Conservation (phyloP, 768 basidiomycete genomes). For the Hortiboletus campestris region DNA sequence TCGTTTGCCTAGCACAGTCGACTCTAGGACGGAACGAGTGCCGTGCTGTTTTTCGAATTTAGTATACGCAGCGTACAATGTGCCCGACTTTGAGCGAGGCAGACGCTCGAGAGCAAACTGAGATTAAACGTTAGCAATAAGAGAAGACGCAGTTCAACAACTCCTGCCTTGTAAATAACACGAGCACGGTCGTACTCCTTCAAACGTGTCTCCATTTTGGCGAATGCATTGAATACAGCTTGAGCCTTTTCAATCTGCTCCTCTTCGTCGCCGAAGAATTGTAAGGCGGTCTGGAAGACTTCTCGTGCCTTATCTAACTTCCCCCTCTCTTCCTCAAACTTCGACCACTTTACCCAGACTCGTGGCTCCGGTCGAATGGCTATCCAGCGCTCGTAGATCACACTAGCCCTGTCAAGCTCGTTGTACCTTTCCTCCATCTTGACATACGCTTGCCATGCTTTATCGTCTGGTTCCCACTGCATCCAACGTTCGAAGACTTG, state of each 20-base stretch:
- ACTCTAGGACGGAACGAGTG: conserved; percentile 80
- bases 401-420: conserved; percentile 88
- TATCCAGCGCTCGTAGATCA: conserved; percentile 91
- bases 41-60: conserved; percentile 99
- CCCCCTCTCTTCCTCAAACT: conserved; percentile 79
- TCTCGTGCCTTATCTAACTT: conserved; percentile 72
- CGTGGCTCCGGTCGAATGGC: conserved; percentile 74
- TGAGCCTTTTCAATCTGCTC: conserved; percentile 88
- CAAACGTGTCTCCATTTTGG: conserved; percentile 93
- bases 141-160: background rate
- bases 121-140: background rate
- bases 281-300: conserved; percentile 87
- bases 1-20: conserved; percentile 95
- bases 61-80: conserved; percentile 89
- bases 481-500: conserved; percentile 99
- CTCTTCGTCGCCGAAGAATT: conserved; percentile 86
- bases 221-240: conserved; percentile 89
- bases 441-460: conserved; percentile 99
- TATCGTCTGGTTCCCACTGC: conserved; percentile 99
- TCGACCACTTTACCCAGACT: conserved; percentile 82
- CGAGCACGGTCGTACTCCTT: conserved; percentile 97
- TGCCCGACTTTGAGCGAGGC: conserved; percentile 86
- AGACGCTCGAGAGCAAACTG: conserved; percentile 95
- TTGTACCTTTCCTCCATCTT: conserved; percentile 94
- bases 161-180: conserved; percentile 92